Conservation (phyloP, 805 yeast species). For the Schwanniomyces occidentalis region DNA sequence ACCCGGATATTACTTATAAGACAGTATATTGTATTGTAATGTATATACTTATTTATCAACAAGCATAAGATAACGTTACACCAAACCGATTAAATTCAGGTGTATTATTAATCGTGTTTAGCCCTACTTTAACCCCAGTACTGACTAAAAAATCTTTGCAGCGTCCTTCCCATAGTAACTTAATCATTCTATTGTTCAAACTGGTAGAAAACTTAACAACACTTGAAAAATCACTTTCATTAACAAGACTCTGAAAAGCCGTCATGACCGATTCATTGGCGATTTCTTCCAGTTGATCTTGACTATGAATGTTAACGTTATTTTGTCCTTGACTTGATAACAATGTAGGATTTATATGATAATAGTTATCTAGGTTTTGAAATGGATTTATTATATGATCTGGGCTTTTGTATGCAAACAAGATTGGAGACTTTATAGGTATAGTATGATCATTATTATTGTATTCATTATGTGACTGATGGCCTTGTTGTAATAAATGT, state of each 20-base stretch:
- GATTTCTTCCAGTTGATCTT: background rate
- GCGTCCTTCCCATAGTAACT: conserved; percentile 85
- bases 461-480: background rate
- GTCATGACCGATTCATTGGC: conserved; percentile 43
- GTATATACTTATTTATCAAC: too few relatives aligned
- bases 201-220: conserved; percentile 76
- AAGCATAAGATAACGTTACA: conserved; percentile 60
- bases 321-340: conserved; percentile 11
- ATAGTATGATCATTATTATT: background rate
- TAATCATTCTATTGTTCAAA: conserved; percentile 58
- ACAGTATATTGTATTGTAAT: too few relatives aligned
- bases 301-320: conserved; percentile 3
- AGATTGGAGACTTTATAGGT: background rate
- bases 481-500: background rate
- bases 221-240: conserved; percentile 59
- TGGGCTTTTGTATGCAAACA: conserved; percentile 1
- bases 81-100: conserved; percentile 59
- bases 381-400: conserved; percentile 22
- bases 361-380: conserved; percentile 23
- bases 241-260: conserved; percentile 51
- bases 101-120: conserved; percentile 33
- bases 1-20: conserved; percentile 4
- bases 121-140: conserved; percentile 62
- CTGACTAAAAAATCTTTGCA: conserved; percentile 75
- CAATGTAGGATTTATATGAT: conserved; percentile 27